Evolutionary conservation across 2,329 filamentous ascomycete species (phyloP).

Genomic region (Pseudocercospora cruenta): DNA sequence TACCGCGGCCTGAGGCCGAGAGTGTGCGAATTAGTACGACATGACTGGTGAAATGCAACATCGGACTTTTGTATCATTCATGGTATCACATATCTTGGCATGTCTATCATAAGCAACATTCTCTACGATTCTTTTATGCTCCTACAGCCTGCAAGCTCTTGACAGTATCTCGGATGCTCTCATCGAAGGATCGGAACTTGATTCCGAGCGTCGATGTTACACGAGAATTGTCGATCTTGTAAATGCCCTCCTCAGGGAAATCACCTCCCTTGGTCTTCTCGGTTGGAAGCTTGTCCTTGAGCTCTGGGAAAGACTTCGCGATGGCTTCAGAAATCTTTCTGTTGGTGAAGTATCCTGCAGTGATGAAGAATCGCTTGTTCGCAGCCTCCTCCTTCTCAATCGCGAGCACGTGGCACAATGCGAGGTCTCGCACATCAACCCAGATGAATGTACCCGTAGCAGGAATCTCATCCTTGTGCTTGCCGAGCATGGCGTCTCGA

Average conservation of each 20-base stretch:
- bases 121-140: constrained; percentile 37
- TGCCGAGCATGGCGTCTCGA: constrained; percentile 62
- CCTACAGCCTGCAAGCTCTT: constrained; percentile 63
- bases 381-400: constrained; percentile 59
- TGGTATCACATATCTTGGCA: neutral
- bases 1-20: neutral
- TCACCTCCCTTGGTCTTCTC: constrained; percentile 46
- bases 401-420: constrained; percentile 27
- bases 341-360: constrained; percentile 64
- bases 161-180: constrained; percentile 65
- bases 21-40: neutral
- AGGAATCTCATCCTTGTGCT: constrained; percentile 60
- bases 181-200: constrained; percentile 61
- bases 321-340: constrained; percentile 61
- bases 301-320: constrained; percentile 58
- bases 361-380: constrained; percentile 67
- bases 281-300: constrained; percentile 54
- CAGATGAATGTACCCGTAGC: constrained; percentile 48
- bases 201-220: constrained; percentile 60
- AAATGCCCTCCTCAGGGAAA: constrained; percentile 55
- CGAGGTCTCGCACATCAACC: constrained; percentile 34
- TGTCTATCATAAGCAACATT: neutral
- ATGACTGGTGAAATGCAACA: neutral
- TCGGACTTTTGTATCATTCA: neutral
- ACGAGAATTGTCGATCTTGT: constrained; percentile 60